Evolutionary conservation across 495 filamentous ascomycete species (phyloP).

Genomic region (Hyaloscypha finlandica): DNA sequence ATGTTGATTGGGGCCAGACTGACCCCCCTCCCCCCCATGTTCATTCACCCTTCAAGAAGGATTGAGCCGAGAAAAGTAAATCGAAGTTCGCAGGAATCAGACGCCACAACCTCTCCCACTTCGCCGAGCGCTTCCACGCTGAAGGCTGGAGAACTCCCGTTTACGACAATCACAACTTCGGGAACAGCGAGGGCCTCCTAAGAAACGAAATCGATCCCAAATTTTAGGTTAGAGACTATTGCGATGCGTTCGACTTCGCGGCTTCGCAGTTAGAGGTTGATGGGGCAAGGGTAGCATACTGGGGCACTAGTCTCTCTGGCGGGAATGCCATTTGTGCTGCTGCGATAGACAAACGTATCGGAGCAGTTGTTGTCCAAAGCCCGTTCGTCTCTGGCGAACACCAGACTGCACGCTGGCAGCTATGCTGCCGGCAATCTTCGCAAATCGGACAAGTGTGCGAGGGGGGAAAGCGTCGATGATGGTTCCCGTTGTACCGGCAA

Average conservation of each 20-base stretch:
- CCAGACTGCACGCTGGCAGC: not conserved
- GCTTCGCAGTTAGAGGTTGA: not conserved
- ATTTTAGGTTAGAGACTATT: not conserved
- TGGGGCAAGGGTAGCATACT: not conserved
- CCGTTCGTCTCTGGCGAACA: not conserved
- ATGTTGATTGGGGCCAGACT: too few species aligned
- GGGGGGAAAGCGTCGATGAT: not conserved
- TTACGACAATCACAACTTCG: constrained; percentile 41
- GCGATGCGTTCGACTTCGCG: not conserved
- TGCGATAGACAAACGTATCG: not conserved
- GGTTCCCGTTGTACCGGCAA: not conserved
- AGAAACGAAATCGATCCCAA: not conserved
- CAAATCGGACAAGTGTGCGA: not conserved
- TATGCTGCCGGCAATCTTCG: not conserved
- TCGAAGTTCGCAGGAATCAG: constrained; percentile 9
- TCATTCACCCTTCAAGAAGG: not conserved
- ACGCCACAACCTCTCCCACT: constrained; percentile 10
- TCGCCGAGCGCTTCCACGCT: constrained; percentile 37
- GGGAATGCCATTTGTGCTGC: not conserved
- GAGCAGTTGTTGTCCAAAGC: not conserved
- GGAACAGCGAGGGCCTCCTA: constrained; percentile 40
- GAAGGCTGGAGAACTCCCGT: constrained; percentile 33
- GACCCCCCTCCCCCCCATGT: not conserved
- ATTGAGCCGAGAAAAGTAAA: not conserved
- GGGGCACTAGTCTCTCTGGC: not conserved